Percentiles rank a stretch among this genome's conserved stretches.
These are phyloP conservation scores for Tremellales sp. DNA, from an alignment of 1,284 basidiomycete genomes.

Conservation along the genomic window DNA sequence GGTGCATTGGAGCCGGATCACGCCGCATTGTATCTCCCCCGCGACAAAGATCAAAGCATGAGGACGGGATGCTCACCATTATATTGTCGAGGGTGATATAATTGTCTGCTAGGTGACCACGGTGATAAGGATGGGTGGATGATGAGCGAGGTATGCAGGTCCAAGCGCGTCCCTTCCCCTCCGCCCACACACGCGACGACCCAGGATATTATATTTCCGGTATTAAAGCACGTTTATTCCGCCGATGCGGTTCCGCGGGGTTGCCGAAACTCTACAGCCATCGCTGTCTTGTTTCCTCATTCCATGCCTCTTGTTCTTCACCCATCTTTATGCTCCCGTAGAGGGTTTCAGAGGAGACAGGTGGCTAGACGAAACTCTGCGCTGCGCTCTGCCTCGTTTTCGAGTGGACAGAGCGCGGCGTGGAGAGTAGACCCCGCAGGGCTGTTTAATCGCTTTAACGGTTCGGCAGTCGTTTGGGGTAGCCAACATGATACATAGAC, in stretches of 20 bases:
- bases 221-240: background rate
- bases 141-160: too few species aligned
- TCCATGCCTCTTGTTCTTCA: constrained; percentile 15
- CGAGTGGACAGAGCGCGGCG: background rate
- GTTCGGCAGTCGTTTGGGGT: constrained; percentile 26
- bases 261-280: too few species aligned
- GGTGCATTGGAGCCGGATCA: background rate
- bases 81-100: too few species aligned
- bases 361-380: constrained; percentile 14
- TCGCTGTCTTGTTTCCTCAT: constrained; percentile 13
- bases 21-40: background rate
- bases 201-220: background rate
- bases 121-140: too few species aligned
- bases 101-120: too few species aligned
- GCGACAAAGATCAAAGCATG: background rate
- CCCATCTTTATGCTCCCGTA: constrained; percentile 3
- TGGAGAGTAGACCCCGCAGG: constrained; percentile 25
- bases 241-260: background rate
- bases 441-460: constrained; percentile 11
- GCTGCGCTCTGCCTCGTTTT: background rate
- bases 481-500: too few species aligned
- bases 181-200: background rate
- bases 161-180: background rate
- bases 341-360: constrained; percentile 12
- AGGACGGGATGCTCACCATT: background rate